These are phyloP conservation scores for Verticillium tricorpus DNA, from an alignment of 2,329 filamentous ascomycete genomes.

Conservation along the genomic window DNA sequence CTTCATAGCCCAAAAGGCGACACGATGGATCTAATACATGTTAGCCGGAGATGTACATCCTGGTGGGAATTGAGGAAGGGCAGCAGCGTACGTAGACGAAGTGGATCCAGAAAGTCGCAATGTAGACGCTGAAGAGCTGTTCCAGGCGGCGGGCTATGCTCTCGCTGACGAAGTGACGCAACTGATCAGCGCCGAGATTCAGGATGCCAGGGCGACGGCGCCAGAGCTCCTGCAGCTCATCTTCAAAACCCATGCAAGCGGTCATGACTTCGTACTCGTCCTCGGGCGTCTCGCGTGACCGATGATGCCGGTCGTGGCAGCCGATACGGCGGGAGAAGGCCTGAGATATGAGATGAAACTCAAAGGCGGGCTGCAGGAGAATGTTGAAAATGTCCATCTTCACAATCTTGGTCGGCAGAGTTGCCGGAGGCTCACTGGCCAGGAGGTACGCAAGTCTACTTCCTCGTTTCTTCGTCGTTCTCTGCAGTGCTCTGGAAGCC, in stretches of 20 bases:
- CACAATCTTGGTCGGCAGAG: not conserved
- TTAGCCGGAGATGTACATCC: no score
- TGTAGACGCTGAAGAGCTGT: slow-evolving; percentile 1
- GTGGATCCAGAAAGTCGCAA: not conserved
- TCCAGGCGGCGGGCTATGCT: not conserved
- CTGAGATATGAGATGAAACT: not conserved
- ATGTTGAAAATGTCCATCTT: slow-evolving; percentile 2
- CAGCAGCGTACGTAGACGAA: not conserved
- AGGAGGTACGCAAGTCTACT: not conserved
- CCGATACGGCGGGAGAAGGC: not conserved
- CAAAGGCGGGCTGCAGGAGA: not conserved
- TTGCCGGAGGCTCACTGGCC: not conserved
- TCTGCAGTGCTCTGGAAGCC: not conserved
- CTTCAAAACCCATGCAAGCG: not conserved
- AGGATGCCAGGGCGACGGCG: not conserved
- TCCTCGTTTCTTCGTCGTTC: not conserved
- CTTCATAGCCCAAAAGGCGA: not conserved
- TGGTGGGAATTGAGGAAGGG: no score
- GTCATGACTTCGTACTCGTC: slow-evolving; percentile 1
- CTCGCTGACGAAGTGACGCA: not conserved
- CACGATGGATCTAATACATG: not conserved
- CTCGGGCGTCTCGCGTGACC: slow-evolving; percentile 1
- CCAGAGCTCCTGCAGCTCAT: not conserved
- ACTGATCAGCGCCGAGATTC: not conserved
- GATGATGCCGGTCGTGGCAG: not conserved